phyloP scores from a whole-genome alignment of 2,329 filamentous ascomycete species.

The Colletotrichum tabaci region DNA sequence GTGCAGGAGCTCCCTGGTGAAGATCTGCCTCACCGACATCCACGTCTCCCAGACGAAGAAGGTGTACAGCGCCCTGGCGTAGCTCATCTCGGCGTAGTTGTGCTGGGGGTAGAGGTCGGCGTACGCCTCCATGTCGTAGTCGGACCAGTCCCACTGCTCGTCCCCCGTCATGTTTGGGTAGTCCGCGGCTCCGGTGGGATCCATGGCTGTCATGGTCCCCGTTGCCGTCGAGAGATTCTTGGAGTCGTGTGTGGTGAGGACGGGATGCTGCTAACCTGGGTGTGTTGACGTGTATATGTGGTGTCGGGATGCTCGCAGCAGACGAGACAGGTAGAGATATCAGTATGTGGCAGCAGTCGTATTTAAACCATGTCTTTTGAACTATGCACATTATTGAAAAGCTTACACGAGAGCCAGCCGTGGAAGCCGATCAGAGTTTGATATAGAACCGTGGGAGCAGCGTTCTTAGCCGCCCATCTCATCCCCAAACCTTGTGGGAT shows the following conservation, averaged over 20 bases:
- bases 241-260: neutral
- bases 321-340: too few relatives aligned
- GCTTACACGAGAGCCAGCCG: too few relatives aligned
- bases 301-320: too few relatives aligned
- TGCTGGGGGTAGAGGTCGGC: neutral
- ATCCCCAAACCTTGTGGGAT: too few relatives aligned
- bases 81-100: neutral
- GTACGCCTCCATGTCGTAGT: neutral
- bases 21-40: neutral
- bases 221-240: neutral
- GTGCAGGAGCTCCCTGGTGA: neutral
- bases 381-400: too few relatives aligned
- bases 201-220: neutral
- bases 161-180: neutral
- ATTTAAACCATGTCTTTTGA: too few relatives aligned
- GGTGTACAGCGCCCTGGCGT: neutral
- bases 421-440: too few relatives aligned
- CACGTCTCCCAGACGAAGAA: slow-evolving; percentile 4
- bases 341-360: too few relatives aligned
- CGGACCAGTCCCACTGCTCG: neutral
- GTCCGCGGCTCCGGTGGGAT: neutral
- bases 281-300: too few relatives aligned
- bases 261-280: too few relatives aligned
- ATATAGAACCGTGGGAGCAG: too few relatives aligned
- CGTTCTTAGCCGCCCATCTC: too few relatives aligned